Conservation (phyloP, 345 rosid species). For the Cardamine occulta region DNA sequence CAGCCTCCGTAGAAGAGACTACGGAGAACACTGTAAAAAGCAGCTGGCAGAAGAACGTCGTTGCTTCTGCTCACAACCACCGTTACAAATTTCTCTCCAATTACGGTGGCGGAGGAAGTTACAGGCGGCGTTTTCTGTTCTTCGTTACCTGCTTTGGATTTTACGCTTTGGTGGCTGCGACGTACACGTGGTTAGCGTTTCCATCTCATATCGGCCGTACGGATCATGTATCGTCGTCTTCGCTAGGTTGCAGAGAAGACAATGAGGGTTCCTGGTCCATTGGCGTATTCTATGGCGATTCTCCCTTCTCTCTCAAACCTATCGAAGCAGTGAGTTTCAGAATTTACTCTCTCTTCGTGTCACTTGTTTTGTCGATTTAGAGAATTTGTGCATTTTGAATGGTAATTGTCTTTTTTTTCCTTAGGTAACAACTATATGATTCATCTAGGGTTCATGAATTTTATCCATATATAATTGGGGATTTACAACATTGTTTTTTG, state of each 20-base stretch:
- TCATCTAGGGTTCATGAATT: conserved; percentile 12
- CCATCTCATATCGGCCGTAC: conserved; percentile 42
- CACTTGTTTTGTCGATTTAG: not conserved
- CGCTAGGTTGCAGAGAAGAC: conserved; percentile 77
- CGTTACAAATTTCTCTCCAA: conserved; percentile 24
- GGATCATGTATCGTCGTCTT: conserved; percentile 47
- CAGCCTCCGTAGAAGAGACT: conserved; percentile 38
- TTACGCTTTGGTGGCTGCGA: conserved; percentile 62
- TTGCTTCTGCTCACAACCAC: conserved; percentile 3
- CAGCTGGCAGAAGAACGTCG: conserved; percentile 9
- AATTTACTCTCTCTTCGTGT: not conserved
- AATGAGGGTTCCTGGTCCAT: conserved; percentile 95
- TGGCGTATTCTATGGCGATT: conserved; percentile 84
- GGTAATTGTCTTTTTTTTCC: not conserved
- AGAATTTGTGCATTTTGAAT: not conserved
- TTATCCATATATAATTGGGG: not conserved
- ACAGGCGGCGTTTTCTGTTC: conserved; percentile 46
- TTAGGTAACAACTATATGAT: not conserved
- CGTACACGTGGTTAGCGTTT: conserved; percentile 64
- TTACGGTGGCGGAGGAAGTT: conserved; percentile 28
- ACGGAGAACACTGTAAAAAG: conserved; percentile 18
- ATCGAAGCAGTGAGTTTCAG: conserved; percentile 71
- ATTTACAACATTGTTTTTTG: not conserved
- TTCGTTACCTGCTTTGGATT: conserved; percentile 58
- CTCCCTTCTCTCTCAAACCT: conserved; percentile 87